Conservation (phyloP, 2,329 filamentous ascomycete genomes). For the Neofusicoccum parvum region DNA sequence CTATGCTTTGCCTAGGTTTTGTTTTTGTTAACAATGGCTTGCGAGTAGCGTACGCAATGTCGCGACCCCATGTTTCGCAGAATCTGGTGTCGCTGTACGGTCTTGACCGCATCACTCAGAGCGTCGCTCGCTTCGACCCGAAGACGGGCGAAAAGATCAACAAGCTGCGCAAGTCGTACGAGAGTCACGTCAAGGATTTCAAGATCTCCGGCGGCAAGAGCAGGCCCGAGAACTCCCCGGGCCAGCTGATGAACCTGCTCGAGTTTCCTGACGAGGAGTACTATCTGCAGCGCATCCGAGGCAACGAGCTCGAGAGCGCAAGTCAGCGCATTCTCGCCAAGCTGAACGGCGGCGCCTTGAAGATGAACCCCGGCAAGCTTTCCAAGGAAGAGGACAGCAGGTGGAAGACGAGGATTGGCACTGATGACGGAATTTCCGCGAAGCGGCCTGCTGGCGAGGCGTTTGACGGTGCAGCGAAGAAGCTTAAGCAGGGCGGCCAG, state of each 20-base stretch:
- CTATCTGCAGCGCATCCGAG: slow-evolving; percentile 40
- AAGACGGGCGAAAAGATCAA: slow-evolving; percentile 67
- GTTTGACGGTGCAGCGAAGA: slow-evolving; percentile 28
- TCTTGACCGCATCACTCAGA: slow-evolving; percentile 57
- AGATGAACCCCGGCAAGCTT: slow-evolving; percentile 47
- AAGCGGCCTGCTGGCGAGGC: slow-evolving; percentile 27
- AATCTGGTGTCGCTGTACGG: slow-evolving; percentile 63
- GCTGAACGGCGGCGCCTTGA: slow-evolving; percentile 43
- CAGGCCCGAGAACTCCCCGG: slow-evolving; percentile 44
- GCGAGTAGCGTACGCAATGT: slow-evolving; percentile 41
- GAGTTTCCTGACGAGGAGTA: slow-evolving; percentile 45
- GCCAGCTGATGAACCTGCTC: slow-evolving; percentile 37
- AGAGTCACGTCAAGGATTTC: slow-evolving; percentile 54
- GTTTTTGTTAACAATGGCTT: slow-evolving; percentile 34
- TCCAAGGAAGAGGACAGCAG: slow-evolving; percentile 43
- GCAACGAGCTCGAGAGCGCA: slow-evolving; percentile 41
- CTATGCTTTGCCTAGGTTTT: slow-evolving; percentile 27
- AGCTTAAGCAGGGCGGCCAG: slow-evolving; percentile 28
- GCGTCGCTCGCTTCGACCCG: slow-evolving; percentile 62
- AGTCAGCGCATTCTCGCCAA: slow-evolving; percentile 33
- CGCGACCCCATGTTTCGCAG: slow-evolving; percentile 59
- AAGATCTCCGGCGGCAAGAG: slow-evolving; percentile 51
- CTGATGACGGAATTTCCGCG: slow-evolving; percentile 43
- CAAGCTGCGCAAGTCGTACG: slow-evolving; percentile 61
- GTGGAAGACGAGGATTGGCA: slow-evolving; percentile 47